A percentile compares a stretch with the other conserved stretches of the same genome.
Conservation (phyloP, 768 basidiomycete species). For the Clathrus columnatus region DNA sequence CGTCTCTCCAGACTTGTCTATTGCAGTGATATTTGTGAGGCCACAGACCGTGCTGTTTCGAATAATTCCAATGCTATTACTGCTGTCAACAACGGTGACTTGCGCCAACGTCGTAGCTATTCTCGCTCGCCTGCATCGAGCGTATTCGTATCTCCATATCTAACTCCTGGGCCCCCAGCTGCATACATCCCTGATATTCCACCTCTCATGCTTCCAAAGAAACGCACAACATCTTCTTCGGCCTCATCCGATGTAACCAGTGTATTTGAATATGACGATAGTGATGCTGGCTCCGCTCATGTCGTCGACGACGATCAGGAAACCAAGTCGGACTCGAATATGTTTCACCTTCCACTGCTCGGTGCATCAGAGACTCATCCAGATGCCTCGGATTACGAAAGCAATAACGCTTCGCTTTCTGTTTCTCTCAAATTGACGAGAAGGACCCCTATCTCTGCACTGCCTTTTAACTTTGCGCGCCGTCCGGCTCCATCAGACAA, state of each 20-base stretch:
- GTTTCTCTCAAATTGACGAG: constrained; percentile 34
- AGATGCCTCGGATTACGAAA: constrained; percentile 27
- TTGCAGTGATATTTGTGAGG: constrained; percentile 63
- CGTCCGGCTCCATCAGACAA: constrained; percentile 36
- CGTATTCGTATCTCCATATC: constrained; percentile 57
- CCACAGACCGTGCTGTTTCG: constrained; percentile 39
- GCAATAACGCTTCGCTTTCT: constrained; percentile 29
- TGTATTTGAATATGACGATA: constrained; percentile 53
- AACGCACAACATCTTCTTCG: constrained; percentile 46
- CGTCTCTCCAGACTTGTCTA: constrained; percentile 45
- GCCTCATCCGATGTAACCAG: constrained; percentile 53
- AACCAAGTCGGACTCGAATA: not conserved
- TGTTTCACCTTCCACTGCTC: constrained; percentile 3
- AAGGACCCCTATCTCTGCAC: constrained; percentile 17
- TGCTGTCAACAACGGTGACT: constrained; percentile 17
- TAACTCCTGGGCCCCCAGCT: constrained; percentile 33
- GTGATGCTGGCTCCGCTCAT: constrained; percentile 29
- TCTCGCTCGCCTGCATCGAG: constrained; percentile 55
- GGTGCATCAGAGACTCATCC: not conserved
- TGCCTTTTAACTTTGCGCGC: constrained; percentile 19
- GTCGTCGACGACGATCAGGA: constrained; percentile 24
- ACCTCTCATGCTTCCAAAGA: constrained; percentile 4
- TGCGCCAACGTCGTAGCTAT: not conserved
- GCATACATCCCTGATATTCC: constrained; percentile 21
- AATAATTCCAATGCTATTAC: not conserved